phyloP scores from a whole-genome alignment of 192 early-diverging fungal species.

The Geranomyces variabilis region DNA sequence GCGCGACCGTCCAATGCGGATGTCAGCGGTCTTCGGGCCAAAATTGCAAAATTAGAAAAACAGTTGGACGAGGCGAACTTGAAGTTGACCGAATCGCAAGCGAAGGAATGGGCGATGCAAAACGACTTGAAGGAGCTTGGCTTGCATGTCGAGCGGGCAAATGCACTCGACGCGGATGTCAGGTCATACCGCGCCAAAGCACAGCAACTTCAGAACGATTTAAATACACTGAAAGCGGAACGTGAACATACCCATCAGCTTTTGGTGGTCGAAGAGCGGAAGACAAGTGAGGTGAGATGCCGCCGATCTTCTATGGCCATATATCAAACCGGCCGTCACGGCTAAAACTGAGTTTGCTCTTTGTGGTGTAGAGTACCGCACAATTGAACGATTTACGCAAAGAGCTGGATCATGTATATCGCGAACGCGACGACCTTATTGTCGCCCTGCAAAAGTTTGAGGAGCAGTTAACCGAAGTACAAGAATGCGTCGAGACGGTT shows the following conservation, averaged over 20 bases:
- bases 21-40: not conserved
- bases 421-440: constrained; percentile 51
- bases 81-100: constrained; percentile 17
- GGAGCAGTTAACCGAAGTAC: constrained; percentile 38
- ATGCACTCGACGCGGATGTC: not conserved
- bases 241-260: not conserved
- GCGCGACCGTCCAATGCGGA: not conserved
- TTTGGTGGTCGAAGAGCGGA: not conserved
- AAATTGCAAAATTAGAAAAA: constrained; percentile 4
- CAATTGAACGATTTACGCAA: too few relatives aligned
- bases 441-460: constrained; percentile 46
- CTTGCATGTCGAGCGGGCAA: constrained; percentile 18
- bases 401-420: constrained; percentile 4
- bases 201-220: not conserved
- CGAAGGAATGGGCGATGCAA: constrained; percentile 11
- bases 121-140: constrained; percentile 10
- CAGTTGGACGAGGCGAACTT: constrained; percentile 12
- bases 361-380: too few relatives aligned
- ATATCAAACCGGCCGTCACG: too few relatives aligned
- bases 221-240: not conserved
- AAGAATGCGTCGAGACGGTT: constrained; percentile 35
- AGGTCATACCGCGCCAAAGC: not conserved
- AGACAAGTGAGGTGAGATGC: too few relatives aligned
- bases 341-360: too few relatives aligned
- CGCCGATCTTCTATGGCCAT: too few relatives aligned